Conservation (phyloP, 176 grass and related monocot genomes). For the Dactylis glomerata region DNA sequence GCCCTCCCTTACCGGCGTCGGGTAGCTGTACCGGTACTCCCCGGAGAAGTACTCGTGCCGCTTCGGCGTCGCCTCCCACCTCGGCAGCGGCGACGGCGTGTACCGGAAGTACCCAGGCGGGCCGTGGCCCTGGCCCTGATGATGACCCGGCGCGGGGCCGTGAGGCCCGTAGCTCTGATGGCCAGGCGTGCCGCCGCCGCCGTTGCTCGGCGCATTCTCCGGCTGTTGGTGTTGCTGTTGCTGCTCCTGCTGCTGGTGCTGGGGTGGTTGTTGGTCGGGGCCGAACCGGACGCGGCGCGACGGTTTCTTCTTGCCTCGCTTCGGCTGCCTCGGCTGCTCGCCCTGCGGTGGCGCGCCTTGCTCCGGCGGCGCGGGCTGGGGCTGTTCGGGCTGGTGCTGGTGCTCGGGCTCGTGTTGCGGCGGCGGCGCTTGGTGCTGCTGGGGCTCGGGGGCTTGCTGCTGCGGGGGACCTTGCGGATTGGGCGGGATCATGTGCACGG, state of each 20-base stretch:
- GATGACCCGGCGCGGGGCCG: background rate
- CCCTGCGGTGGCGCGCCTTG: background rate
- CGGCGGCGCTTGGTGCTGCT: background rate
- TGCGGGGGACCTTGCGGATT: conserved; percentile 4
- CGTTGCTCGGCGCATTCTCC: conserved; percentile 5
- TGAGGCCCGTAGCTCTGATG: background rate
- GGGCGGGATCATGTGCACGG: conserved; percentile 48
- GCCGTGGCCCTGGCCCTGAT: background rate
- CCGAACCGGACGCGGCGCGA: conserved; percentile 42
- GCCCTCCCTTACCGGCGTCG: conserved; percentile 88
- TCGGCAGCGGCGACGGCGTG: conserved; percentile 71
- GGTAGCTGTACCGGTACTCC: conserved; percentile 85
- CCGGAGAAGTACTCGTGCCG: conserved; percentile 85
- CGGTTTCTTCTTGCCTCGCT: conserved; percentile 43
- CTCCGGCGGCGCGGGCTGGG: background rate
- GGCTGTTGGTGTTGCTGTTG: background rate
- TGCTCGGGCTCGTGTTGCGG: background rate
- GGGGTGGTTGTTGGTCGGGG: conserved; percentile 9
- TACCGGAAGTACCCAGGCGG: conserved; percentile 47
- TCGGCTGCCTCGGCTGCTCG: conserved; percentile 30
- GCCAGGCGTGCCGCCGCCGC: background rate
- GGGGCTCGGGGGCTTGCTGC: conserved; percentile 17
- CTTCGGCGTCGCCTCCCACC: conserved; percentile 71
- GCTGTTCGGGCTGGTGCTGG: conserved; percentile 5
- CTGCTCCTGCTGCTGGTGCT: background rate